Evolutionary conservation across 208 protist species (phyloP), one percentile per base, ranked within the genome.

Genomic region (Leishmania guyanensis): DNA sequence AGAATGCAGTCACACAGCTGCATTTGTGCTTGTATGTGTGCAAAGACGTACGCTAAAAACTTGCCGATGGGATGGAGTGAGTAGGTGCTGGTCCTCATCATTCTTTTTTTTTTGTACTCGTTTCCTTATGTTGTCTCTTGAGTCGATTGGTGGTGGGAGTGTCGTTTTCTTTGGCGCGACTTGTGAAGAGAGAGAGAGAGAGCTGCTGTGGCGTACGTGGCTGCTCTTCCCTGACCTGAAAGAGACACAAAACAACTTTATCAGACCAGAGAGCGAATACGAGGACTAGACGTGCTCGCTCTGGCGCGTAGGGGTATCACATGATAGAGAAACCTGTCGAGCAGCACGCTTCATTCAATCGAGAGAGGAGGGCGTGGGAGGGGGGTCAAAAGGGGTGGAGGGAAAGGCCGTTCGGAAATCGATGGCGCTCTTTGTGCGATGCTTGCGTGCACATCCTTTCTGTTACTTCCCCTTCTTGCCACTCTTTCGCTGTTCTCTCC

Each of bases 111-210:
- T 54, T 8, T 69, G 10, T 69, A 5, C 46, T 50, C 79, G 29
- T 74, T 81, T 78, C 71, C 69, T 75, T 39, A 58, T 33, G 54
- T 82, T 54, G 12, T 71, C n/a, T 60, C 51, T 58, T 84, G 50
- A 29, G 48, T 64, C 54, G 36, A 26, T 4, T 54, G n/a, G 33
- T 51, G 69, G 3, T 33, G 69, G 10, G 20, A 64, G 33, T 62
- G 29, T 81, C 54, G 46, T 50, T 54, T n/a, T 26, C n/a, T 62
- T 26, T 64, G 51, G 16, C 16, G 9, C 39, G n/a, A 33, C 33
- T 10, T 51, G 43, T 10, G 46, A 81, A 73, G 43, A 50, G 14
- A n/a, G 62, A 12, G 62, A 12, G 46, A 72, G 39, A n/a, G 26
- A 77, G 33, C 5, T 64, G 51, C 73, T 36, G 29, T 22, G 20